Evolutionary conservation across 257 asterid genomes (phyloP).

Genomic region (Plantago major): DNA sequence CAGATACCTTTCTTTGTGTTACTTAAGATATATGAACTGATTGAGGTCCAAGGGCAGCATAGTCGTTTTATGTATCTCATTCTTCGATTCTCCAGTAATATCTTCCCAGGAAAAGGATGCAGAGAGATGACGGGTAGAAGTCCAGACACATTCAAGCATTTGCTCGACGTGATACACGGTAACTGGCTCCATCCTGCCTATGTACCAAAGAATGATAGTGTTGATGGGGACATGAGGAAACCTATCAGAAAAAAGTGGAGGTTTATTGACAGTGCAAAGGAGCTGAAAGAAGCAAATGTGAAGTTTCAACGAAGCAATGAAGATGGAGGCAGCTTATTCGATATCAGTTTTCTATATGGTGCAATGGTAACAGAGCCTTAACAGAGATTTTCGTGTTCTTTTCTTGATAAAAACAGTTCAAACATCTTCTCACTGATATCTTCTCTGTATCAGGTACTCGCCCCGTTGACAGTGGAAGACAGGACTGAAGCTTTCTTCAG

Average conservation of each 20-base stretch:
- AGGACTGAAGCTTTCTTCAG: conserved; percentile 22
- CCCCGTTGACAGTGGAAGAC: conserved; percentile 14
- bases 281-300: conserved; percentile 24
- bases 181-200: conserved; percentile 19
- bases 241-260: not conserved
- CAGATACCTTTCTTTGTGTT: conserved; percentile 26
- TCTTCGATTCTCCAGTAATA: not conserved
- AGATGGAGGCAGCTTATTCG: not conserved
- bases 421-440: too few species aligned
- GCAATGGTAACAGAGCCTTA: not conserved
- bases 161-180: conserved; percentile 25
- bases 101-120: conserved; percentile 13
- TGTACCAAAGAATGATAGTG: not conserved
- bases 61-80: conserved; percentile 15
- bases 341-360: conserved; percentile 2
- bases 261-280: conserved; percentile 17
- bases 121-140: not conserved
- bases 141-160: conserved; percentile 14
- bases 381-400: not conserved
- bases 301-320: conserved; percentile 2
- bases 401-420: too few species aligned
- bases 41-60: conserved; percentile 17
- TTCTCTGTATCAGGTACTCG: not conserved
- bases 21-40: conserved; percentile 22
- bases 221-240: not conserved